These are phyloP conservation scores for Irpex sp. DNA, from an alignment of 1,284 basidiomycete genomes.

Conservation along the genomic window DNA sequence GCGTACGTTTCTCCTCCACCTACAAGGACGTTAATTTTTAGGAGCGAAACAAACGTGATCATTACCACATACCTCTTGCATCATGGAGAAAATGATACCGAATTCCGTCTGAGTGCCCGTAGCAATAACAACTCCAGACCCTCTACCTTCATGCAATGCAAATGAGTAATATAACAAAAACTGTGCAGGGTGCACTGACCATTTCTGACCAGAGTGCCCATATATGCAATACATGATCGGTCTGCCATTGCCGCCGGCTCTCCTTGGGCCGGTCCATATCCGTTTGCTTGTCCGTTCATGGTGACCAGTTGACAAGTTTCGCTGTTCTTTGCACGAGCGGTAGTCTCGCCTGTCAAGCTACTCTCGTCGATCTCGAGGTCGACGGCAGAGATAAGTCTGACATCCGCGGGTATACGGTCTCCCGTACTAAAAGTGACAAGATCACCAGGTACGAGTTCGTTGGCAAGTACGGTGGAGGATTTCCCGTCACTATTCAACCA, in stretches of 20 bases:
- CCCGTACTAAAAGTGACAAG: conserved; percentile 86
- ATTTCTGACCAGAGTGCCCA: conserved; percentile 95
- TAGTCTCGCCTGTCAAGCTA: conserved; percentile 91
- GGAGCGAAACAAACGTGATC: background rate
- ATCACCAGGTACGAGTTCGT: conserved; percentile 93
- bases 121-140: conserved; percentile 84
- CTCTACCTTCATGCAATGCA: conserved; percentile 51
- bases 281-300: conserved; percentile 12
- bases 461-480: conserved; percentile 79
- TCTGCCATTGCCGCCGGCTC: conserved; percentile 78
- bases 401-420: conserved; percentile 93
- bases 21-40: conserved; percentile 20
- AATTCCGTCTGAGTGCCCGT: conserved; percentile 91
- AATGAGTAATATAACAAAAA: background rate
- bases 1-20: conserved; percentile 92
- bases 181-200: conserved; percentile 37
- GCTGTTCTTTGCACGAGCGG: conserved; percentile 67
- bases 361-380: conserved; percentile 95
- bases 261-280: conserved; percentile 2
- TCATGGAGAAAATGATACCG: conserved; percentile 95
- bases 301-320: conserved; percentile 39
- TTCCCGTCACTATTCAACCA: conserved; percentile 53
- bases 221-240: conserved; percentile 86
- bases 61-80: conserved; percentile 76
- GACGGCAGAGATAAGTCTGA: conserved; percentile 74